Evolutionary conservation across 768 basidiomycete genomes (phyloP).

Genomic region (Crassisporium funariophilum): DNA sequence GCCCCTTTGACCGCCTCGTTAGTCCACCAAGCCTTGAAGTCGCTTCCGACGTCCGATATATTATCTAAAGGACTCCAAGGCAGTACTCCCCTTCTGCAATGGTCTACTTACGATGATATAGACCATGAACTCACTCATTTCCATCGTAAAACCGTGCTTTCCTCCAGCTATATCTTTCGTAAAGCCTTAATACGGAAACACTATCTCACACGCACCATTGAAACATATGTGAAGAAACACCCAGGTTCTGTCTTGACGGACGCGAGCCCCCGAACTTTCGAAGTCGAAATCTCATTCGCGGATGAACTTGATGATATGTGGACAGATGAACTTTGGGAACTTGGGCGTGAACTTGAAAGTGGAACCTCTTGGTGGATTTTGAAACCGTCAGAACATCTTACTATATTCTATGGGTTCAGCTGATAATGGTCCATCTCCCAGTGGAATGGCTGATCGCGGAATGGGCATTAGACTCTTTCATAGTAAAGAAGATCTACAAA

Average conservation of each 20-base stretch:
- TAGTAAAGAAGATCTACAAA: constrained; percentile 66
- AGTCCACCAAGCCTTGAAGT: constrained; percentile 41
- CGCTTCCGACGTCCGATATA: constrained; percentile 20
- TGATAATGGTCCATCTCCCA: constrained; percentile 20
- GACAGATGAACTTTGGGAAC: constrained; percentile 90
- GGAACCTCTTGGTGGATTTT: constrained; percentile 83
- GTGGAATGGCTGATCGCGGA: constrained; percentile 93
- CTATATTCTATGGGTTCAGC: constrained; percentile 2
- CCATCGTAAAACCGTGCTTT: constrained; percentile 52
- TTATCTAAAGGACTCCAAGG: constrained; percentile 11
- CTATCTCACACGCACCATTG: constrained; percentile 77
- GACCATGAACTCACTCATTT: constrained; percentile 72
- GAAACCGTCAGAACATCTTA: constrained; percentile 63
- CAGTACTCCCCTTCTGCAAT: constrained; percentile 55
- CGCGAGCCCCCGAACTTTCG: constrained; percentile 75
- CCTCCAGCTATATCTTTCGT: constrained; percentile 86
- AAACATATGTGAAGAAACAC: constrained; percentile 61
- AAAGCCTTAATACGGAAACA: constrained; percentile 96
- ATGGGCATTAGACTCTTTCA: constrained; percentile 93
- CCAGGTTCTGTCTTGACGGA: constrained; percentile 15
- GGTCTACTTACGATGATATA: constrained; percentile 88
- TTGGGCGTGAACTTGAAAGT: constrained; percentile 61
- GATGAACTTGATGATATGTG: constrained; percentile 96
- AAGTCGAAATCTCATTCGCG: constrained; percentile 83
- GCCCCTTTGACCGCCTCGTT: constrained; percentile 50